phyloP scores from a whole-genome alignment of 2,329 filamentous ascomycete genomes.

The Coniochaeta pulveracea region DNA sequence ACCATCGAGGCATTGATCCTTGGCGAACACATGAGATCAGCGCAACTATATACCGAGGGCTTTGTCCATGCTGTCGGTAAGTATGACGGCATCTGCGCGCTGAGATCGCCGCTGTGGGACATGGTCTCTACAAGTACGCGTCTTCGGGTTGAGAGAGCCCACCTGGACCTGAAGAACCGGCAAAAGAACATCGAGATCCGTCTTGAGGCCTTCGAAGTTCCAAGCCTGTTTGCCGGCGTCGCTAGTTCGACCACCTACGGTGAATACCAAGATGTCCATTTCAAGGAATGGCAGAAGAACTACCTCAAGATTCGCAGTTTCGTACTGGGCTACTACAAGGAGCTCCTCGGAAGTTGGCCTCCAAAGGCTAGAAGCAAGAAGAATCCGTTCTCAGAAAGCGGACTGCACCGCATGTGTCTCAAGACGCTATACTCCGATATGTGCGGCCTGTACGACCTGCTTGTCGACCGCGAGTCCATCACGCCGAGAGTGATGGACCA shows the following conservation, averaged over 20 bases:
- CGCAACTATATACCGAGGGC: conserved; percentile 77
- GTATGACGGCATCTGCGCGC: conserved; percentile 57
- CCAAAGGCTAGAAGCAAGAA: conserved; percentile 88
- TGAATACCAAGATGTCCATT: conserved; percentile 69
- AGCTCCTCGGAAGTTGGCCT: conserved; percentile 61
- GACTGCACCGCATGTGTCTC: conserved; percentile 75
- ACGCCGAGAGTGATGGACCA: conserved; percentile 72
- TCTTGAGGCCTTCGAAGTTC: conserved; percentile 84
- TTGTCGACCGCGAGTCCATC: conserved; percentile 68
- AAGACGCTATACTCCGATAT: conserved; percentile 78
- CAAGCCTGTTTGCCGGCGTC: conserved; percentile 76
- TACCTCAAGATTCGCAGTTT: conserved; percentile 69
- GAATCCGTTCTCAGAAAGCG: conserved; percentile 76
- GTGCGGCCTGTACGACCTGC: conserved; percentile 74
- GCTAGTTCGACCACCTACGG: conserved; percentile 70
- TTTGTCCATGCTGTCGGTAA: conserved; percentile 88
- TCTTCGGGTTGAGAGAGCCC: conserved; percentile 71
- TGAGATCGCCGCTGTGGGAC: conserved; percentile 58
- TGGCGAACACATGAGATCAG: conserved; percentile 74
- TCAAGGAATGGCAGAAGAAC: conserved; percentile 69
- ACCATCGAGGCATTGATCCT: conserved; percentile 83
- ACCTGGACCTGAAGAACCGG: conserved; percentile 66
- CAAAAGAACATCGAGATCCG: conserved; percentile 59
- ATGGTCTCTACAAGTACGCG: conserved; percentile 61
- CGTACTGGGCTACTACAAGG: conserved; percentile 54